These are phyloP conservation scores for Cystobasidium slooffiae DNA, from an alignment of 1,284 basidiomycete genomes.

Conservation along the genomic window DNA sequence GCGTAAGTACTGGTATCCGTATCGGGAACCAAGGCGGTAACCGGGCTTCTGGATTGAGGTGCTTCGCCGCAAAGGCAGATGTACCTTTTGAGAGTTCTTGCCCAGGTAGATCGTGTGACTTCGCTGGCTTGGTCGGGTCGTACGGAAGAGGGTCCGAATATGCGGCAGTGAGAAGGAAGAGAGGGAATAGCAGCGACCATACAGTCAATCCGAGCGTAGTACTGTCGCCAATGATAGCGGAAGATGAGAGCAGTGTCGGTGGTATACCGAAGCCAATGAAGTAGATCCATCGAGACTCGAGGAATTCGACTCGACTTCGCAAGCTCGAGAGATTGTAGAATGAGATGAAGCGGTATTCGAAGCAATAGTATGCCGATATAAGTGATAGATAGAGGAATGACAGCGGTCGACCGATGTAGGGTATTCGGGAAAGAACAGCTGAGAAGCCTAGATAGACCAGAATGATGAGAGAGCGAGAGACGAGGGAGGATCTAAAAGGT, in stretches of 20 bases:
- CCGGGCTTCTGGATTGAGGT: conserved; percentile 36
- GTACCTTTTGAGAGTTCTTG: conserved; percentile 71
- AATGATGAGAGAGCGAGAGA: conserved; percentile 75
- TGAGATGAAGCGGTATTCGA: conserved; percentile 66
- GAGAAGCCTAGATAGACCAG: conserved; percentile 73
- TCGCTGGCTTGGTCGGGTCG: conserved; percentile 67
- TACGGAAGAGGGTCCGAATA: conserved; percentile 46
- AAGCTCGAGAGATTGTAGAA: conserved; percentile 63
- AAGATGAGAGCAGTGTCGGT: conserved; percentile 45
- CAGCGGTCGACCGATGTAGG: conserved; percentile 65
- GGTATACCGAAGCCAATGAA: conserved; percentile 73
- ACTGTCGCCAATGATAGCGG: conserved; percentile 42
- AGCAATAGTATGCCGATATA: conserved; percentile 80
- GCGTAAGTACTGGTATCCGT: conserved; percentile 71
- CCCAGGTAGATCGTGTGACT: conserved; percentile 72
- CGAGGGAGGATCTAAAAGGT: conserved; percentile 70
- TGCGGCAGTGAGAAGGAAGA: conserved; percentile 48
- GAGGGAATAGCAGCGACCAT: conserved; percentile 76
- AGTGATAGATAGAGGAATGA: conserved; percentile 77
- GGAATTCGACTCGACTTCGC: conserved; percentile 67
- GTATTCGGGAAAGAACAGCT: conserved; percentile 67
- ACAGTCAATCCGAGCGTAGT: conserved; percentile 68
- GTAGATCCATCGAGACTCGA: conserved; percentile 84
- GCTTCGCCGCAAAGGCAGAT: conserved; percentile 57
- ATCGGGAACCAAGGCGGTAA: conserved; percentile 61